These are phyloP conservation scores for Urtica urens DNA, from an alignment of 306 rosid species.

Conservation along the genomic window DNA sequence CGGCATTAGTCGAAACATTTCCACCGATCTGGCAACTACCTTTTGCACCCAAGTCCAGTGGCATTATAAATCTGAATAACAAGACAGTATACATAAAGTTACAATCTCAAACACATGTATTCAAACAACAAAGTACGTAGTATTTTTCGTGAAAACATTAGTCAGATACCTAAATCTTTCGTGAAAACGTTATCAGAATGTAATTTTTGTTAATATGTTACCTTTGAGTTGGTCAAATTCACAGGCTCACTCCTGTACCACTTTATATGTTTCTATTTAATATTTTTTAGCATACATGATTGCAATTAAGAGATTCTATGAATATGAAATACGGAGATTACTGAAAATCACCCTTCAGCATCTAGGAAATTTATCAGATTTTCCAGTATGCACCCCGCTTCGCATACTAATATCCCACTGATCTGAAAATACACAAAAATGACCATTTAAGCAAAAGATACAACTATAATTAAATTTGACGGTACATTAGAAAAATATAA, in stretches of 20 bases:
- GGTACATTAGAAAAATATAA: conserved; percentile 4
- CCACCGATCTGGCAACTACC: conserved; percentile 99
- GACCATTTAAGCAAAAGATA: conserved; percentile 23
- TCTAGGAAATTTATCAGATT: conserved; percentile 73
- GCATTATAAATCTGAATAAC: conserved; percentile 90
- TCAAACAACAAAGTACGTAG: no score
- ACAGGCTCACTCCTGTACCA: no score
- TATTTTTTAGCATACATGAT: no score
- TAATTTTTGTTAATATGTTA: no score
- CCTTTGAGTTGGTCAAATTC: no score
- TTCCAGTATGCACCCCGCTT: conserved; percentile 96
- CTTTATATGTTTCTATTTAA: no score
- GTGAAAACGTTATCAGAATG: no score
- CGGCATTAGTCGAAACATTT: conserved; percentile 91
- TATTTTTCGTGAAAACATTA: conserved; percentile 7
- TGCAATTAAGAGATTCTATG: no score
- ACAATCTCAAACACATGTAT: no score
- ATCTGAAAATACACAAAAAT: conserved; percentile 46
- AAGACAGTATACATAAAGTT: conserved; percentile 34
- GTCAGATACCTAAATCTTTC: no score
- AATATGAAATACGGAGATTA: conserved; percentile 7
- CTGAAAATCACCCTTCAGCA: conserved; percentile 62
- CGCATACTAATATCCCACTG: conserved; percentile 91
- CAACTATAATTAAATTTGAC: conserved; percentile 11
- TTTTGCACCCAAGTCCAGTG: conserved; percentile 98